Evolutionary conservation across 1,284 basidiomycete species (phyloP).

Genomic region (Pulveroboletus ridleyi): DNA sequence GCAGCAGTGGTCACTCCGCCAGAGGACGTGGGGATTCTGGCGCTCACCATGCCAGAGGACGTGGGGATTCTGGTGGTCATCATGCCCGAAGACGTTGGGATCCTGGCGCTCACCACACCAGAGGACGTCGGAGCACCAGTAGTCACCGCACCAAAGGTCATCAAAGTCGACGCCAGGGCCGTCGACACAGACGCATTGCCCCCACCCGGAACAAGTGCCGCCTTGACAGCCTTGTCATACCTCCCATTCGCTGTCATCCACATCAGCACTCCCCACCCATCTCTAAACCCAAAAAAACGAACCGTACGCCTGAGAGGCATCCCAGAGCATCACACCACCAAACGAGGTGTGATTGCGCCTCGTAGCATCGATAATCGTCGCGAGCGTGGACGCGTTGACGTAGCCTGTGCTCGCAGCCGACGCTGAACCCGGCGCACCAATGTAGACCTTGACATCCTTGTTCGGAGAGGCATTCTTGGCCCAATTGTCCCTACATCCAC

Average conservation of each 20-base stretch:
- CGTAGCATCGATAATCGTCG: constrained; percentile 49
- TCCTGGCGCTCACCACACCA: too few relatives aligned
- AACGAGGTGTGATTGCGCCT: constrained; percentile 63
- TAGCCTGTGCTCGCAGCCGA: constrained; percentile 58
- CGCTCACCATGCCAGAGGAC: too few relatives aligned
- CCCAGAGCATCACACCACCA: constrained; percentile 76
- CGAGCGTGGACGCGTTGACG: constrained; percentile 52
- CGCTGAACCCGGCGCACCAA: constrained; percentile 62
- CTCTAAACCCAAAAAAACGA: not conserved
- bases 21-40: too few relatives aligned
- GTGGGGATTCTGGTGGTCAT: too few relatives aligned
- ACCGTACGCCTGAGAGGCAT: constrained; percentile 66
- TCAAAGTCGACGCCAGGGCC: too few relatives aligned
- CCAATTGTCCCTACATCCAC: constrained; percentile 61
- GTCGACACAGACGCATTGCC: constrained; percentile 10
- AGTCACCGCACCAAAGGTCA: not conserved
- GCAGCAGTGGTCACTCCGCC: constrained; percentile 22
- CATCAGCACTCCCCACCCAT: not conserved
- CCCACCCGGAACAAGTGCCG: constrained; percentile 44
- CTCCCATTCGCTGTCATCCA: constrained; percentile 52
- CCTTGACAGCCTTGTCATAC: constrained; percentile 59
- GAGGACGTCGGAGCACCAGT: constrained; percentile 10
- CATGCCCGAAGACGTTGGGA: too few relatives aligned
- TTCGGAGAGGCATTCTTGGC: constrained; percentile 64
- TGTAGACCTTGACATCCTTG: constrained; percentile 64